phyloP scores from a whole-genome alignment of 1,284 basidiomycete genomes.

The Meira nashicola region DNA sequence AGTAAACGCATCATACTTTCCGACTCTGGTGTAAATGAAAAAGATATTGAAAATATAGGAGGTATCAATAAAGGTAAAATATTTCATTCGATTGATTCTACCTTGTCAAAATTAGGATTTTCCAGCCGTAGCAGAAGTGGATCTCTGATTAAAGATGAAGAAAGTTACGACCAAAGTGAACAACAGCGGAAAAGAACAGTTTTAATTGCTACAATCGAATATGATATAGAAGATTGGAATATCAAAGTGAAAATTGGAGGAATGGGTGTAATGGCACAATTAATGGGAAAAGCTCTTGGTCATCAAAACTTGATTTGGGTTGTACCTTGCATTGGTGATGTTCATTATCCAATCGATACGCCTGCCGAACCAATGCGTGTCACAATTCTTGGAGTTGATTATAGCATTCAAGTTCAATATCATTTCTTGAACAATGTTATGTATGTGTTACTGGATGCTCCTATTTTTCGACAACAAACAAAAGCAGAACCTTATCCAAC shows the following conservation, averaged over 20 bases:
- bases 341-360: not conserved
- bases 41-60: not conserved
- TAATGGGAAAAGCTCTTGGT: slow-evolving; percentile 4
- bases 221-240: slow-evolving; percentile 10
- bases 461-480: slow-evolving; percentile 5
- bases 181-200: not conserved
- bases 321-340: slow-evolving; percentile 3
- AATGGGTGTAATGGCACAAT: slow-evolving; percentile 5
- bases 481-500: slow-evolving; percentile 6
- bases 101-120: not conserved
- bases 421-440: not conserved
- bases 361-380: slow-evolving; percentile 6
- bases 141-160: not conserved
- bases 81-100: not conserved
- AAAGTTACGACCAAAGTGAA: no score
- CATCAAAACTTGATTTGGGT: slow-evolving; percentile 5
- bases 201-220: slow-evolving; percentile 3
- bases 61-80: not conserved
- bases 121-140: not conserved
- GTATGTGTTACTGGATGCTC: slow-evolving; percentile 5
- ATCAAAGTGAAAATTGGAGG: slow-evolving; percentile 6
- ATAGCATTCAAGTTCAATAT: slow-evolving; percentile 2
- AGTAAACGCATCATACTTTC: not conserved
- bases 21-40: not conserved
- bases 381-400: slow-evolving; percentile 5